Percentiles rank a stretch among this genome's conserved stretches.
Conservation (phyloP, 2,329 filamentous ascomycete genomes). For the Fusarium torulosum region DNA sequence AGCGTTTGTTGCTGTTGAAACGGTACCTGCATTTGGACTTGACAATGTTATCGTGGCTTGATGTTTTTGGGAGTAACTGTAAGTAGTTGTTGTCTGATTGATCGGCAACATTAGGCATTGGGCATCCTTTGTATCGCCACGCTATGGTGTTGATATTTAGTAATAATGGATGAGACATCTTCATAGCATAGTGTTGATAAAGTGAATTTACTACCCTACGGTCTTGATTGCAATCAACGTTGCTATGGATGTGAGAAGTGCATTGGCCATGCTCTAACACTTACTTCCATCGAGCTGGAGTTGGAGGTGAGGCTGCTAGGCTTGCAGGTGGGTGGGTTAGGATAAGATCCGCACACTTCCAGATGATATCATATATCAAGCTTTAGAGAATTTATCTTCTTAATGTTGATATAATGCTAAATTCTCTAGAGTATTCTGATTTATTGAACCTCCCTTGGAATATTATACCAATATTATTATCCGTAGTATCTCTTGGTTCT, state of each 20-base stretch:
- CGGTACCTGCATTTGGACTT: not conserved
- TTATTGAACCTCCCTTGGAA: no score
- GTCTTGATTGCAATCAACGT: conserved; percentile 9
- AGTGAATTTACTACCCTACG: conserved; percentile 1
- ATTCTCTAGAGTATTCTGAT: no score
- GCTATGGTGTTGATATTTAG: no score
- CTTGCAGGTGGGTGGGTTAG: not conserved
- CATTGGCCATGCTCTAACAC: conserved; percentile 20
- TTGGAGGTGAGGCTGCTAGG: conserved; percentile 28
- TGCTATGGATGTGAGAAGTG: conserved; percentile 17
- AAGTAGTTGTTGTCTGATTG: conserved; percentile 3
- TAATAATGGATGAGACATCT: not conserved
- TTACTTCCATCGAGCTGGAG: not conserved
- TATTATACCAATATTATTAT: no score
- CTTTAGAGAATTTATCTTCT: no score
- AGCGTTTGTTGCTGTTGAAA: not conserved
- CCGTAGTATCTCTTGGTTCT: no score
- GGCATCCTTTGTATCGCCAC: conserved; percentile 12
- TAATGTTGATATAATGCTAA: no score
- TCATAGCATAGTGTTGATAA: conserved; percentile 10
- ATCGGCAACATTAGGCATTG: conserved; percentile 5
- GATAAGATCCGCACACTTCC: no score
- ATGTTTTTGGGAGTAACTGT: not conserved
- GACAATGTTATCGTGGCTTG: not conserved
- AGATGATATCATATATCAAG: no score